Conservation (phyloP, 2,329 filamentous ascomycete genomes). For the Westerdykella ornata region DNA sequence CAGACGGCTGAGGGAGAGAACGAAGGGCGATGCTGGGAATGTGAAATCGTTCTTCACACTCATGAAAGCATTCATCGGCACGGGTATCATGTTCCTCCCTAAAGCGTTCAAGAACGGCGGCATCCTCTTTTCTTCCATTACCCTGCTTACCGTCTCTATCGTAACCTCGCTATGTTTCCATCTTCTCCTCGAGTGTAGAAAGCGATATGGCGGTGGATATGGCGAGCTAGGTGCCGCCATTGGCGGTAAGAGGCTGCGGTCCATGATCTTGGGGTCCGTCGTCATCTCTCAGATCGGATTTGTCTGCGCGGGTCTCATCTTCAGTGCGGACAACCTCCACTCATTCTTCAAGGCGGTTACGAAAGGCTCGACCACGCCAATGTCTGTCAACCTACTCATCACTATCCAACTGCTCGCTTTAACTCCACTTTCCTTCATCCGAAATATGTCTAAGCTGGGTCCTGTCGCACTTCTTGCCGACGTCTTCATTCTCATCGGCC, state of each 20-base stretch:
- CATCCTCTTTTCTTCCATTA: constrained; percentile 65
- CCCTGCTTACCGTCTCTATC: constrained; percentile 57
- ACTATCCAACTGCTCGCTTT: constrained; percentile 58
- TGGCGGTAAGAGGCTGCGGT: constrained; percentile 56
- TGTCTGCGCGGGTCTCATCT: constrained; percentile 70
- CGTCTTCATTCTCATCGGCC: constrained; percentile 62
- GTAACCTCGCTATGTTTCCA: constrained; percentile 67
- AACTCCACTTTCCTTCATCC: constrained; percentile 61
- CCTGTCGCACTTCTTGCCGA: constrained; percentile 63
- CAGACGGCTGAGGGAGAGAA: constrained; percentile 34
- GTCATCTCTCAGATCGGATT: constrained; percentile 71
- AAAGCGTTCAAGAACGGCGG: constrained; percentile 75
- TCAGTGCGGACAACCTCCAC: constrained; percentile 66
- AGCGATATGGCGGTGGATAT: constrained; percentile 61
- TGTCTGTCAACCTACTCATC: constrained; percentile 57
- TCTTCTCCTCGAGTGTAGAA: constrained; percentile 61
- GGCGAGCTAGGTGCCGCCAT: constrained; percentile 66
- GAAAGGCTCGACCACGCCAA: constrained; percentile 40
- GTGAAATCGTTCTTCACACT: constrained; percentile 71
- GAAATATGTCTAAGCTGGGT: constrained; percentile 69
- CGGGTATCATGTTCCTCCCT: constrained; percentile 74
- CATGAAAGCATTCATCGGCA: constrained; percentile 71
- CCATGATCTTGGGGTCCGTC: constrained; percentile 62
- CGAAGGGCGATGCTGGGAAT: constrained; percentile 58
- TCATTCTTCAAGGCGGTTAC: constrained; percentile 61